phyloP scores from a whole-genome alignment of 208 protist genomes.

The Zelonia costaricensis region DNA sequence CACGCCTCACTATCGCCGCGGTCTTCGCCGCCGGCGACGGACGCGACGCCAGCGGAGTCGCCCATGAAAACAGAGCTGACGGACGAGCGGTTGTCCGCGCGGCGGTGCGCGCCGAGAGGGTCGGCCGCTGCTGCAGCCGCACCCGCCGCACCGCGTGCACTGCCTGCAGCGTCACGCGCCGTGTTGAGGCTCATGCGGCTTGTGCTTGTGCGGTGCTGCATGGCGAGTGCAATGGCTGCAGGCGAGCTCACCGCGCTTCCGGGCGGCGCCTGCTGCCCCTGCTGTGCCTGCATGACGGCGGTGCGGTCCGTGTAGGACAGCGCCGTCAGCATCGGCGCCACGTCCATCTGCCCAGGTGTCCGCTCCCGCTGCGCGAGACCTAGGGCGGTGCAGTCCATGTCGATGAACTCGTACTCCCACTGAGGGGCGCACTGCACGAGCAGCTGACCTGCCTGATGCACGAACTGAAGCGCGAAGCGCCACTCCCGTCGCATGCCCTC shows the following conservation, averaged over 20 bases:
- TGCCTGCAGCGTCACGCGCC: no score
- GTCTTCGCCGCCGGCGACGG: neutral
- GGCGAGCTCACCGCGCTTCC: neutral
- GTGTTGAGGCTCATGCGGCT: neutral
- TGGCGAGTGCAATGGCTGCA: neutral
- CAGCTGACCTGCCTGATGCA: conserved; percentile 66
- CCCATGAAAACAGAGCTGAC: neutral
- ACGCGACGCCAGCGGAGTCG: neutral
- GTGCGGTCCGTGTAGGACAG: conserved; percentile 69
- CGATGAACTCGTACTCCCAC: conserved; percentile 87
- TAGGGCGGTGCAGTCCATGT: conserved; percentile 46
- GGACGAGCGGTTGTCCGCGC: conserved; percentile 1
- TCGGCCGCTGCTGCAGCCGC: neutral
- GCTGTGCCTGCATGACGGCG: conserved; percentile 27
- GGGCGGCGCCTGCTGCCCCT: neutral
- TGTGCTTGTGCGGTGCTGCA: neutral
- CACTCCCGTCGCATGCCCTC: conserved; percentile 89
- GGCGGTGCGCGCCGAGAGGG: neutral
- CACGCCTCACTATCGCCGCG: conserved; percentile 25
- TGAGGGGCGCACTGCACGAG: conserved; percentile 68
- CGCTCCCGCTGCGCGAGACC: conserved; percentile 17
- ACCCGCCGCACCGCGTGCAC: no score
- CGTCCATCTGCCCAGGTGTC: neutral
- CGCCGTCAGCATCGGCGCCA: conserved; percentile 33
- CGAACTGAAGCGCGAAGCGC: conserved; percentile 81